Base-by-base conservation (phyloP, 805 yeast genomes). In the Metschnikowia peoriensis region DNA sequence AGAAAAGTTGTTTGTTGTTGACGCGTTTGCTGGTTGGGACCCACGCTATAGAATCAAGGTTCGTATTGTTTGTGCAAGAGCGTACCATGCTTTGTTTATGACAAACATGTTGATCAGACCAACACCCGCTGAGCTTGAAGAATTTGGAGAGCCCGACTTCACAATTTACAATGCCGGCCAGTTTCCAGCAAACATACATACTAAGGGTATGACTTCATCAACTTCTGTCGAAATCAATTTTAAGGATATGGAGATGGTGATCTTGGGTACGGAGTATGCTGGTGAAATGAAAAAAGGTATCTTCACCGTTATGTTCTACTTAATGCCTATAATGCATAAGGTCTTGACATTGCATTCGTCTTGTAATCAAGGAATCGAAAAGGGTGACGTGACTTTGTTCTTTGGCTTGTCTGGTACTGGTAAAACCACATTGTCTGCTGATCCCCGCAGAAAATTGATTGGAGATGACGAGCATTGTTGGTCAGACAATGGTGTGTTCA, bases 261-360 rank as follows among this genome's bases (percentile, higher is more conserved):
- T 93, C 67, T 81, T 94, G 64, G 99, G 99, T 75, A 93, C 98
- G 43, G 99, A 93, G 79, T 93, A 93, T 69, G 99, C 99, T 50
- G 99, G 99, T 67, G 99, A 93, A 80, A 93, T 93, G 99, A 93
- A 93, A 81, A 93, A 93, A 80, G 99, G 99, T 78, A 91, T 93
- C 66, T 91, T 93, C 83, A 91, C 98, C 22, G 98, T 93, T 56
- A 93, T 93, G 99, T 93, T 94, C 78, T 93, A 93, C 81, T 80
- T 94, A 72, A 92, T 92, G 97, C 99, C 99, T 52, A 86, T 94
- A 63, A 89, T 82, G 72, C 88, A 92, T 79, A 75, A 89, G 66
- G 91, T 93, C 54, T 83, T 93, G 69, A 94, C 98, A 40, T 82
- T 93, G 71, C 98, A 93, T 76, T 92, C 97, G 2, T 89, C 97